These are phyloP conservation scores for Cymbidium sinense DNA, from an alignment of 106 monocot genomes.

Conservation along the genomic window DNA sequence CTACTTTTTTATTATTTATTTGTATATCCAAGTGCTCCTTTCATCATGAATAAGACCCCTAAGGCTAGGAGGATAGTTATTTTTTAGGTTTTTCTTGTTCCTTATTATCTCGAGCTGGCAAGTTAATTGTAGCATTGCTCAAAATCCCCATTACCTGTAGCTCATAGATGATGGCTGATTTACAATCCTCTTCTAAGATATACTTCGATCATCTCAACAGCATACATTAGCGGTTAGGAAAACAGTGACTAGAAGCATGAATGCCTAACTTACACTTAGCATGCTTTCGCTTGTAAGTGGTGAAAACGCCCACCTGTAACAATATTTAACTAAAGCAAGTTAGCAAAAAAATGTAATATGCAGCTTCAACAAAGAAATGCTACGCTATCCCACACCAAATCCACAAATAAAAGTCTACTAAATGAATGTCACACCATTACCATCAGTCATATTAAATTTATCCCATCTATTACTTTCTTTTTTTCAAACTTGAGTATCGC, in stretches of 20 bases:
- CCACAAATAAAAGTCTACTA: background rate
- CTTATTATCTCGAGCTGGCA: background rate
- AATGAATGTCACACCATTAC: background rate
- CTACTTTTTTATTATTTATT: no score
- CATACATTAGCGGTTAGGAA: background rate
- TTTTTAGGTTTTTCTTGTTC: background rate
- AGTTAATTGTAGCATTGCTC: background rate
- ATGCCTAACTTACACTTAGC: slow-evolving; percentile 44
- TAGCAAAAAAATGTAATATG: background rate
- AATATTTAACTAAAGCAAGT: slow-evolving; percentile 12
- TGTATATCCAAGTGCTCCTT: no score
- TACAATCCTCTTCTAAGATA: no score
- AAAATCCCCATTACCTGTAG: background rate
- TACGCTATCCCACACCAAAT: background rate
- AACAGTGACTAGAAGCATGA: background rate
- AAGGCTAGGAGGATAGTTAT: no score
- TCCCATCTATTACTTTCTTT: background rate
- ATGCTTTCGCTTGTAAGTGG: slow-evolving; percentile 64
- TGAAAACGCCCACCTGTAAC: slow-evolving; percentile 81
- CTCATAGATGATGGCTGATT: no score
- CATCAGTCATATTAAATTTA: background rate
- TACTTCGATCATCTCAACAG: no score
- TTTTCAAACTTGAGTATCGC: background rate
- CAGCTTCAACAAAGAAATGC: background rate
- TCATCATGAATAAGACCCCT: no score